These are phyloP conservation scores for Fraxinus sp. DNA, from an alignment of 305 asterid genomes.

Conservation along the genomic window DNA sequence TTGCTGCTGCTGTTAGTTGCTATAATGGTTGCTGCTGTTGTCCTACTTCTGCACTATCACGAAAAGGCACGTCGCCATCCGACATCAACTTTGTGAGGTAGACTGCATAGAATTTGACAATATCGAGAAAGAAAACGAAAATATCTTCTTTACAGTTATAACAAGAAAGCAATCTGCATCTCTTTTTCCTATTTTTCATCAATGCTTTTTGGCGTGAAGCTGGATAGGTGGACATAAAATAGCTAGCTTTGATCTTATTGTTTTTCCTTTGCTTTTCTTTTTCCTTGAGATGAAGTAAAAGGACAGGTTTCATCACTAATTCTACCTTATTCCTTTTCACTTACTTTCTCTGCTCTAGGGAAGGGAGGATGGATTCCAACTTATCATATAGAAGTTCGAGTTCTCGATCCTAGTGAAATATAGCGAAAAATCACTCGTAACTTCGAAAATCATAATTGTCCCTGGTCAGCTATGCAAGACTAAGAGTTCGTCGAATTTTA, in stretches of 20 bases:
- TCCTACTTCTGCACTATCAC: slow-evolving; percentile 14
- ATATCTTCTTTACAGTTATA: slow-evolving; percentile 18
- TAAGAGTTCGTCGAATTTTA: background rate
- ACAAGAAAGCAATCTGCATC: slow-evolving; percentile 23
- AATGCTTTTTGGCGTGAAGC: slow-evolving; percentile 12
- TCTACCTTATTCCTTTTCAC: background rate
- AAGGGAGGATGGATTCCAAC: too few species aligned
- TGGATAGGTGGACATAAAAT: background rate
- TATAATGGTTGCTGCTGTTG: background rate
- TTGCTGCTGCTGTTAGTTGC: background rate
- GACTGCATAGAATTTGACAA: background rate
- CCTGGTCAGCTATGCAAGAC: background rate
- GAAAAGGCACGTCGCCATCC: background rate
- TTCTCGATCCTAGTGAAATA: background rate
- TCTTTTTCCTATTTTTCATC: slow-evolving; percentile 11
- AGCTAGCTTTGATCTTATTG: background rate
- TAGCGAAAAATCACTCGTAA: background rate
- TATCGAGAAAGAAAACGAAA: background rate
- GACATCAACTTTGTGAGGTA: slow-evolving; percentile 12
- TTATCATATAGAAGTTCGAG: background rate
- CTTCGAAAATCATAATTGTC: background rate
- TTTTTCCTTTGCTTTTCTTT: background rate
- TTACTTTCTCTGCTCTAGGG: background rate
- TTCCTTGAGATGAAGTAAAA: background rate
- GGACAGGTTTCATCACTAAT: background rate